These are phyloP conservation scores for Primulina tabacum DNA, from an alignment of 257 asterid genomes.

Conservation along the genomic window DNA sequence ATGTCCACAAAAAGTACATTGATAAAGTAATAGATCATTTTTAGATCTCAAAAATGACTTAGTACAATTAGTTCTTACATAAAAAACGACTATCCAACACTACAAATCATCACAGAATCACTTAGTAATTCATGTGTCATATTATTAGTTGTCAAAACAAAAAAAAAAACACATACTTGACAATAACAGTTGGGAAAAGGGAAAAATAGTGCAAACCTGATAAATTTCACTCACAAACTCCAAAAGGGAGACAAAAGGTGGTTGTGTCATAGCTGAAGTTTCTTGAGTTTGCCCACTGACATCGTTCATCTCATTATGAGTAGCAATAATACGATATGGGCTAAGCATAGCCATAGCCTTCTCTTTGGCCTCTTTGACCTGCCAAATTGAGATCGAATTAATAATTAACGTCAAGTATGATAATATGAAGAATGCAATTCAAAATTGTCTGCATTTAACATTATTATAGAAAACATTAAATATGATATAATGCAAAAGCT, in stretches of 20 bases:
- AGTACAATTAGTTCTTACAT: slow-evolving; percentile 10
- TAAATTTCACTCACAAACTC: slow-evolving; percentile 95
- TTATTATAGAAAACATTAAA: slow-evolving; percentile 10
- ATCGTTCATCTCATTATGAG: slow-evolving; percentile 56
- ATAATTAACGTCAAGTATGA: slow-evolving; percentile 4
- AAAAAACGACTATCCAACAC: slow-evolving; percentile 11
- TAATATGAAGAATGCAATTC: slow-evolving; percentile 17
- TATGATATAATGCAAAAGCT: slow-evolving; percentile 9
- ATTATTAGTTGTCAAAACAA: background rate
- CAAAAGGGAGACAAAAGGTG: slow-evolving; percentile 78
- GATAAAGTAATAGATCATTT: too few species aligned
- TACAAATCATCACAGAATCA: slow-evolving; percentile 9
- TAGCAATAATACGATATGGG: slow-evolving; percentile 52
- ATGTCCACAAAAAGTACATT: too few species aligned
- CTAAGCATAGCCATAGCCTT: slow-evolving; percentile 77
- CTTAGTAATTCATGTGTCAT: slow-evolving; percentile 3
- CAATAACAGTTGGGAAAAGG: background rate
- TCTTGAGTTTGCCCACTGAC: slow-evolving; percentile 51
- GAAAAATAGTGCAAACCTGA: slow-evolving; percentile 53
- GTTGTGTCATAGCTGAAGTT: slow-evolving; percentile 44
- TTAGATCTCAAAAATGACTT: background rate
- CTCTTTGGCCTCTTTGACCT: slow-evolving; percentile 94
- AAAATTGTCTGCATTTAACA: slow-evolving; percentile 2
- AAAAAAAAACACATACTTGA: background rate
- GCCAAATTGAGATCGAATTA: slow-evolving; percentile 22